Conservation (phyloP, 1,139 yeast genomes). For the Suhomyces choctaworum region DNA sequence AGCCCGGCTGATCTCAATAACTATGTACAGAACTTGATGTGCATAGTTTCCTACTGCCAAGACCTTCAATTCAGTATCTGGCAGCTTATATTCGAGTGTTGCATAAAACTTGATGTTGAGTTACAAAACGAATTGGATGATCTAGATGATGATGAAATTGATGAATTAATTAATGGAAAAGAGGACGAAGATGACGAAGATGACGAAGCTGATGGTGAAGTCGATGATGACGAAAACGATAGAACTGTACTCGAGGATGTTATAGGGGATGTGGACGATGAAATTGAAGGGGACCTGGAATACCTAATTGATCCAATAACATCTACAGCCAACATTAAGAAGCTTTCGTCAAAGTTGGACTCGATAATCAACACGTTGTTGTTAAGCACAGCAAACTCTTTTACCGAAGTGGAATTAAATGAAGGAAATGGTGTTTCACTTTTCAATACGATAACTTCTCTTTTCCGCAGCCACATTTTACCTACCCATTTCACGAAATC, state of each 20-base stretch:
- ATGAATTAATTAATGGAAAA: conserved; percentile 57
- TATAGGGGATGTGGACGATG: conserved; percentile 21
- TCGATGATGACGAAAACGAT: conserved; percentile 27
- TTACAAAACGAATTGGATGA: conserved; percentile 86
- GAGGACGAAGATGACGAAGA: conserved; percentile 39
- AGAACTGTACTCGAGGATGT: conserved; percentile 21
- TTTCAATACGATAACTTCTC: conserved; percentile 71
- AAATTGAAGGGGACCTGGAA: conserved; percentile 43
- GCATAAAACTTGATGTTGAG: conserved; percentile 91
- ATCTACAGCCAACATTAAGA: conserved; percentile 54
- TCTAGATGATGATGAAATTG: conserved; percentile 72
- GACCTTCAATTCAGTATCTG: conserved; percentile 75
- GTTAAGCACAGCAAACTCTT: conserved; percentile 47
- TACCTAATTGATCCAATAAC: conserved; percentile 42
- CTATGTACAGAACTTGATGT: conserved; percentile 65
- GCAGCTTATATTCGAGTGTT: conserved; percentile 76
- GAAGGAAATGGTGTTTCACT: conserved; percentile 70
- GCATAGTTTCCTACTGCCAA: conserved; percentile 63
- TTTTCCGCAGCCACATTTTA: conserved; percentile 77
- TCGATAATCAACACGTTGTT: conserved; percentile 59
- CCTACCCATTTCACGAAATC: conserved; percentile 94
- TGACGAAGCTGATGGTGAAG: conserved; percentile 25
- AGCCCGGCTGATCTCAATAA: conserved; percentile 53
- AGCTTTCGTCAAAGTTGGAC: conserved; percentile 69
- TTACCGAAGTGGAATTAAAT: conserved; percentile 52